Percentiles rank a stretch among this genome's conserved stretches.
phyloP scores from a whole-genome alignment of 2,329 filamentous ascomycete genomes.

The Colletotrichum salicis region DNA sequence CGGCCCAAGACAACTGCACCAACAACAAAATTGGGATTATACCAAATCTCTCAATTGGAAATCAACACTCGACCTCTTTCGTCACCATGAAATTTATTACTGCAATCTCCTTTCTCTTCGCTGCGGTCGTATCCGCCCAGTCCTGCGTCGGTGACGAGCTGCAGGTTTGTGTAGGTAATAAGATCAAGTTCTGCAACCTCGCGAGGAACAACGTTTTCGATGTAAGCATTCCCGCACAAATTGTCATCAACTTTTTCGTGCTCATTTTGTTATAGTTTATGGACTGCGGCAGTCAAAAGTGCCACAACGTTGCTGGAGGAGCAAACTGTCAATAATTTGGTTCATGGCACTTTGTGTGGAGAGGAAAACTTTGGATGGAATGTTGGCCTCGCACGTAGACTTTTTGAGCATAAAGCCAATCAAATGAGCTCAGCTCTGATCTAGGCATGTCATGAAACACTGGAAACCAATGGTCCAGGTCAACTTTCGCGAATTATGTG shows the following conservation, averaged over 20 bases:
- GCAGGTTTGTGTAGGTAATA: conserved; percentile 14
- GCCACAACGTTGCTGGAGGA: conserved; percentile 9
- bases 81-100: background rate
- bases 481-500: no score
- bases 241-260: background rate
- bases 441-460: no score
- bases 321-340: conserved; percentile 18
- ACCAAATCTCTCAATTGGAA: background rate
- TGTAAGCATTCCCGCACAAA: background rate
- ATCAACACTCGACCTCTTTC: background rate
- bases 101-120: background rate
- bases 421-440: no score
- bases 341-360: no score
- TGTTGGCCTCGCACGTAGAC: no score
- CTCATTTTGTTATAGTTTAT: background rate
- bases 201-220: conserved; percentile 16
- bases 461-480: no score
- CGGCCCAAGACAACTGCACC: background rate
- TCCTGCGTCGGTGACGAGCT: background rate
- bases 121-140: background rate
- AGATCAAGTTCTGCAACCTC: conserved; percentile 17
- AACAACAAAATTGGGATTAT: background rate
- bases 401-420: no score
- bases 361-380: no score
- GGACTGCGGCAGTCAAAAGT: conserved; percentile 6